Conservation (phyloP, 2,329 filamentous ascomycete species). For the Alternaria novae-zelandiae region DNA sequence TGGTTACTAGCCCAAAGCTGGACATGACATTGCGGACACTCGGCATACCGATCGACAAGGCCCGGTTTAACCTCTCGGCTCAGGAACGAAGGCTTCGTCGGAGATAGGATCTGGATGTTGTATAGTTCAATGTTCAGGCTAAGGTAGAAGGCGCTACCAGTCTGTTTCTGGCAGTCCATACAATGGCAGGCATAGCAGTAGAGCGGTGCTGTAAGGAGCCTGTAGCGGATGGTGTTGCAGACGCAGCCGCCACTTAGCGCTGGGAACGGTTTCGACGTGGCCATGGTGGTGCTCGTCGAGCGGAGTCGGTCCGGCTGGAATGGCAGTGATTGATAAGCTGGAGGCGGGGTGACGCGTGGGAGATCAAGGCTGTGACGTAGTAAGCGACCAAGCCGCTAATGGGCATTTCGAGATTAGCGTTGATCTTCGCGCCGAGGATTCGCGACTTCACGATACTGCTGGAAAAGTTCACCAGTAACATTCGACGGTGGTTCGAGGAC, state of each 20-base stretch:
- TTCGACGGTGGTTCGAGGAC: not conserved
- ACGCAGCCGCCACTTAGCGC: slow-evolving; percentile 30
- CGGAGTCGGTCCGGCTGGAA: not conserved
- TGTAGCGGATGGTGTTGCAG: slow-evolving; percentile 33
- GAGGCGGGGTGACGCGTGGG: not conserved
- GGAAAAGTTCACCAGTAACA: not conserved
- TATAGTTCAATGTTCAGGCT: slow-evolving; percentile 34
- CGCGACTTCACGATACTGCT: not conserved
- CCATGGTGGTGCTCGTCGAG: not conserved
- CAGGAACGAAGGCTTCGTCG: slow-evolving; percentile 13
- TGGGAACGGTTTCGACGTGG: slow-evolving; percentile 29
- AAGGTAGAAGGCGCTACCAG: slow-evolving; percentile 32
- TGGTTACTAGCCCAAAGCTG: slow-evolving; percentile 27
- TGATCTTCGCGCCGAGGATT: not conserved
- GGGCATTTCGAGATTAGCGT: not conserved
- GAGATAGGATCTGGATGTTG: slow-evolving; percentile 26
- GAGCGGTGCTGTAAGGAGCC: slow-evolving; percentile 35
- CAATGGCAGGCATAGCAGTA: slow-evolving; percentile 44
- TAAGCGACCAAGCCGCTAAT: not conserved
- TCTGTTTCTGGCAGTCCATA: slow-evolving; percentile 33
- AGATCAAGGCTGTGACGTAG: not conserved
- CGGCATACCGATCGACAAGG: not conserved
- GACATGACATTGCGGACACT: slow-evolving; percentile 31
- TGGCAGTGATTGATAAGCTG: not conserved
- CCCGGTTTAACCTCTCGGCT: slow-evolving; percentile 2